phyloP scores from a whole-genome alignment of 805 yeast species.

The Metschnikowia hibisci region DNA sequence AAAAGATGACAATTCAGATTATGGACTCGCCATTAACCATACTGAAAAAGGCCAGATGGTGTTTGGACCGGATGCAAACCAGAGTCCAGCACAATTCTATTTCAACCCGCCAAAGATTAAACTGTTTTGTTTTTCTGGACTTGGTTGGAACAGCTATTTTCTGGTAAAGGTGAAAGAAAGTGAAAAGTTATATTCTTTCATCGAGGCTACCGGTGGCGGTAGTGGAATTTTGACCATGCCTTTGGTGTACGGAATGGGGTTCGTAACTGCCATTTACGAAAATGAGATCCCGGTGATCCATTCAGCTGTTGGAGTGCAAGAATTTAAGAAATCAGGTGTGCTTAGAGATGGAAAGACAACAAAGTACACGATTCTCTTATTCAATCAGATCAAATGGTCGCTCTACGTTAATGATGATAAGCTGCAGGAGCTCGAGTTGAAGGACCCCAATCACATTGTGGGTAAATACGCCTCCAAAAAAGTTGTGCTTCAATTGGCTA shows the following conservation, averaged over 20 bases:
- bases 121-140: conserved; percentile 48
- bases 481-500: conserved; percentile 52
- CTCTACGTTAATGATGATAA: conserved; percentile 51
- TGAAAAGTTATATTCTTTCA: conserved; percentile 30
- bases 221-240: conserved; percentile 49
- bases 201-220: conserved; percentile 18
- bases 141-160: conserved; percentile 19
- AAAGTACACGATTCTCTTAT: conserved; percentile 54
- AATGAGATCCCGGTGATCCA: conserved; percentile 33
- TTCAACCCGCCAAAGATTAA: conserved; percentile 66
- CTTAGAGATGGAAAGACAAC: conserved; percentile 31
- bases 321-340: conserved; percentile 32
- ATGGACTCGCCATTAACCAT: conserved; percentile 68
- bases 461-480: conserved; percentile 21
- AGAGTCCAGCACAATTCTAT: conserved; percentile 53
- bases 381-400: conserved; percentile 61
- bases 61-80: conserved; percentile 59
- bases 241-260: conserved; percentile 79
- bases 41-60: conserved; percentile 57
- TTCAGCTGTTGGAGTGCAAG: conserved; percentile 64
- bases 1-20: conserved; percentile 41
- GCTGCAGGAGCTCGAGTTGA: conserved; percentile 25
- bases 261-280: conserved; percentile 55
- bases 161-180: conserved; percentile 24
- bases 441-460: conserved; percentile 36